A percentile compares a stretch with the other conserved stretches of the same genome.
phyloP scores from a whole-genome alignment of 176 grass and related monocot species.

The Puya raimondii region DNA sequence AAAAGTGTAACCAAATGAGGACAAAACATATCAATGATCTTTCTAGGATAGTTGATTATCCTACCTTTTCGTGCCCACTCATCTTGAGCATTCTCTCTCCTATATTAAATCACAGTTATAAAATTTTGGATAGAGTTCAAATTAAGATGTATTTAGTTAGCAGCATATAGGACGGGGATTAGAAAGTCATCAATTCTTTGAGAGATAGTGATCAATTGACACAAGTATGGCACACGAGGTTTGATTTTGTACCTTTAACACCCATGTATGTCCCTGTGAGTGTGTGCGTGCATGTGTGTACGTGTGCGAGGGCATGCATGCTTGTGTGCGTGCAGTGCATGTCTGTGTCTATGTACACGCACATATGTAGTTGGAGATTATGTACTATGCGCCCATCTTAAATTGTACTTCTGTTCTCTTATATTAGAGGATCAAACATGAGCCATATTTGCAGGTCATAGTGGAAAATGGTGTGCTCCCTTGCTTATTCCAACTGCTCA shows the following conservation, averaged over 20 bases:
- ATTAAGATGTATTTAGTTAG: too few relatives aligned
- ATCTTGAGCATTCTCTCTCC: too few relatives aligned
- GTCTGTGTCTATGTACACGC: too few relatives aligned
- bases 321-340: background rate
- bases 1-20: too few relatives aligned
- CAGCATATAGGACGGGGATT: too few relatives aligned
- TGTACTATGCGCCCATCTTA: background rate
- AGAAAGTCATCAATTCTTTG: too few relatives aligned
- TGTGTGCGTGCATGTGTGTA: background rate
- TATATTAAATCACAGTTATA: too few relatives aligned
- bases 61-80: too few relatives aligned
- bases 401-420: background rate
- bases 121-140: too few relatives aligned
- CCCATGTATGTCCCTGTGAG: background rate
- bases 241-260: background rate
- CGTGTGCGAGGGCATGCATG: background rate
- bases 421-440: conserved; percentile 8
- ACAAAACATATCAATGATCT: too few relatives aligned
- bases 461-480: conserved; percentile 48
- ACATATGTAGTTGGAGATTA: background rate
- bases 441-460: conserved; percentile 39
- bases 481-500: conserved; percentile 36
- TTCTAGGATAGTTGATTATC: too few relatives aligned
- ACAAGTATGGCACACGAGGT: background rate
- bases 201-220: background rate